Evolutionary conservation across 495 filamentous ascomycete species (phyloP), one percentile per base, ranked within the genome.

Genomic region (Aspergillus nanangensis): DNA sequence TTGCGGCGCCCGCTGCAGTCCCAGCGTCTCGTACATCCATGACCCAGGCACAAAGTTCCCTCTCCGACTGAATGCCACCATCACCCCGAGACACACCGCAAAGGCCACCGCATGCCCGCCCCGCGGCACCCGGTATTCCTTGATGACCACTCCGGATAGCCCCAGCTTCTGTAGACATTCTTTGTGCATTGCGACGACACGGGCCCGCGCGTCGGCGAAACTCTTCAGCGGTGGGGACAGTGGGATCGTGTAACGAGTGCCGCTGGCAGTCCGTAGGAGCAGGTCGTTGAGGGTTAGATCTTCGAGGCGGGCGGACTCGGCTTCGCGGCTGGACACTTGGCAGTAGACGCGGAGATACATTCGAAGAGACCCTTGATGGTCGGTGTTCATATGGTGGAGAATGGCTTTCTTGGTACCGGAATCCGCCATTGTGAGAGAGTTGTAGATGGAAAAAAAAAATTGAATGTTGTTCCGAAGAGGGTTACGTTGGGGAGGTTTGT

Each of bases 381-480:
- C 83, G 31, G 68, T 70, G 70, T 91, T 91, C 86, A 93, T 90
- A 72, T 93, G 88, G 22, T 73, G 70, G 57, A 86, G 76, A 56
- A 88, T 84, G 59, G 83, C 81, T 31, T 72, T 46, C 48, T 82
- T 85, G 48, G 67, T 53, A n/a, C n/a, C n/a, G n/a, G n/a, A n/a
- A n/a, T n/a, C n/a, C n/a, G n/a, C n/a, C n/a, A n/a, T n/a, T n/a
- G n/a, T n/a, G n/a, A n/a, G n/a, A n/a, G n/a, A n/a, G n/a, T n/a
- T n/a, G n/a, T n/a, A n/a, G n/a, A n/a, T n/a, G n/a, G n/a, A n/a
- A n/a, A n/a, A n/a, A n/a, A n/a, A n/a, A n/a, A n/a, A n/a, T n/a
- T n/a, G n/a, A n/a, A n/a, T n/a, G n/a, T n/a, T n/a, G n/a, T n/a
- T n/a, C n/a, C n/a, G n/a, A n/a, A n/a, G n/a, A n/a, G n/a, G n/a